Evolutionary conservation across 176 grass and related monocot species (phyloP).

Genomic region (Carex myosuroides): DNA sequence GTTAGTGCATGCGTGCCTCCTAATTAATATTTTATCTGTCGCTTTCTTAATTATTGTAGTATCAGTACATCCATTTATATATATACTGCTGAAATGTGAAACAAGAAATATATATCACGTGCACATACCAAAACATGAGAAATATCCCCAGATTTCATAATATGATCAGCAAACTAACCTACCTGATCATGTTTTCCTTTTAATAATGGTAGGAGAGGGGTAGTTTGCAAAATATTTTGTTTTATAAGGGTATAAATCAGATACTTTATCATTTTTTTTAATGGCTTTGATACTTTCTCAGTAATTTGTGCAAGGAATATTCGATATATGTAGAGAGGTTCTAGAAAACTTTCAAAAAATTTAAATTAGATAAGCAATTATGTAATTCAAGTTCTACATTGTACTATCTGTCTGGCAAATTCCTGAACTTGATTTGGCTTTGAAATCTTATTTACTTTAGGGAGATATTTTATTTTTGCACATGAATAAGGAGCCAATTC

Average conservation of each 20-base stretch:
- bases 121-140: neutral
- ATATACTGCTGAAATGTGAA: neutral
- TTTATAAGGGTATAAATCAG: neutral
- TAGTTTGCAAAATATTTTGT: neutral
- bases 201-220: neutral
- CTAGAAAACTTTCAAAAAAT: neutral
- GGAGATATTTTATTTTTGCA: conserved; percentile 39
- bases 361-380: neutral
- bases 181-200: neutral
- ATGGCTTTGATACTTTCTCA: neutral
- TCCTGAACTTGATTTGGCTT: neutral
- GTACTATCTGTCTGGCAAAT: neutral
- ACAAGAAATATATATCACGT: neutral
- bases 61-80: neutral
- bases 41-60: neutral
- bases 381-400: neutral
- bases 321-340: neutral
- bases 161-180: neutral
- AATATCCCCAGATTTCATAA: neutral
- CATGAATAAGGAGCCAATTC: conserved; percentile 41
- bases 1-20: neutral
- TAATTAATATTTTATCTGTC: neutral
- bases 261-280: neutral
- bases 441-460: conserved; percentile 14
- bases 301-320: neutral